phyloP scores from a whole-genome alignment of 169 alveolate genomes.

The Cryptosporidium sp. region DNA sequence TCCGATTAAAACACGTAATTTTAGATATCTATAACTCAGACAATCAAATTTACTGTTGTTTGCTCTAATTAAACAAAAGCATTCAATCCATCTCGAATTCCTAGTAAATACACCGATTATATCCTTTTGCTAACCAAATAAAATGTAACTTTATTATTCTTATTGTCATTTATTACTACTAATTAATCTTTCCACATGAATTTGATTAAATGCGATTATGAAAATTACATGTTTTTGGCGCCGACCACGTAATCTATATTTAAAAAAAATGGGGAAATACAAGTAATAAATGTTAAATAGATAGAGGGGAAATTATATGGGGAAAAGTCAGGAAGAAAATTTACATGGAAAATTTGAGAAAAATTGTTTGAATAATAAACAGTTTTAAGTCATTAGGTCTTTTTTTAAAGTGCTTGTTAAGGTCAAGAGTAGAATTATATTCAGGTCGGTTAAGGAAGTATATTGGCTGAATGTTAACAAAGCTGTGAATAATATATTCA shows the following conservation, averaged over 20 bases:
- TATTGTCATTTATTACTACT: background rate
- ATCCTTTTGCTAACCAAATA: background rate
- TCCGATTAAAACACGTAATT: too few relatives aligned
- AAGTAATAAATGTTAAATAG: background rate
- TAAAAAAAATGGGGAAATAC: constrained; percentile 3
- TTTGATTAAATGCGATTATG: background rate
- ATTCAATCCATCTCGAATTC: too few relatives aligned
- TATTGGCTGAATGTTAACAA: background rate
- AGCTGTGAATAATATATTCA: background rate
- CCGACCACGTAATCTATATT: constrained; percentile 25
- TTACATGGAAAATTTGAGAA: constrained; percentile 9
- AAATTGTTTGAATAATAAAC: background rate
- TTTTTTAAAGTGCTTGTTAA: background rate
- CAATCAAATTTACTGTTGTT: too few relatives aligned
- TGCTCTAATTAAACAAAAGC: too few relatives aligned
- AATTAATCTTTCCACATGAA: background rate
- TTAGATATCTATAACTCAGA: too few relatives aligned
- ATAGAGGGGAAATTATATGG: constrained; percentile 19
- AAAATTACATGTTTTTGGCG: constrained; percentile 10
- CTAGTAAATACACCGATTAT: too few relatives aligned
- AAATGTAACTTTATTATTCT: background rate
- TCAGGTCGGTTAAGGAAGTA: background rate
- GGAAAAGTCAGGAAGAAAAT: constrained; percentile 20
- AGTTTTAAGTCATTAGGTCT: background rate
- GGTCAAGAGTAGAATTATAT: background rate